Evolutionary conservation across 495 filamentous ascomycete species (phyloP).

Genomic region (Acidiella bohemica): DNA sequence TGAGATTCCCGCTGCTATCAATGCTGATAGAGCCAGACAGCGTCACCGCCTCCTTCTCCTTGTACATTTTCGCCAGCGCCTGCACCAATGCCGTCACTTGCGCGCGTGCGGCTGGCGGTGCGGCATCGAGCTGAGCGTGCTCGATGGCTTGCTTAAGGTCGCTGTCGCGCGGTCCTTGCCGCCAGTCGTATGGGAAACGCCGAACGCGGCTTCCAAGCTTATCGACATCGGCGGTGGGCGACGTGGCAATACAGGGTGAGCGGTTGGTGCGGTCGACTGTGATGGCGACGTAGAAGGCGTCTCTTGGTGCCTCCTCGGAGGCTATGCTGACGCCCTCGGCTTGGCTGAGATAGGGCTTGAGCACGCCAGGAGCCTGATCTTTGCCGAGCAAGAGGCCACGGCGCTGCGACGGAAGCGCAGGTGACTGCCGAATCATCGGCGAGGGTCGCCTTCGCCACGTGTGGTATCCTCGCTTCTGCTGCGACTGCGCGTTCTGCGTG

Average conservation of each 20-base stretch:
- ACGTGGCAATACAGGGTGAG: constrained; percentile 55
- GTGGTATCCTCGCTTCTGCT: constrained; percentile 23
- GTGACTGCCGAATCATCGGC: background rate
- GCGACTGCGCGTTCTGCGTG: constrained; percentile 2
- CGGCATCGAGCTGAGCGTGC: constrained; percentile 39
- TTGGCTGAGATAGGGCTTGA: constrained; percentile 34
- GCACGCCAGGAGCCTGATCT: constrained; percentile 44
- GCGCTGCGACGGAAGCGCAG: constrained; percentile 26
- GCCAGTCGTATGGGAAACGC: constrained; percentile 52
- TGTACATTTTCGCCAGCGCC: constrained; percentile 47
- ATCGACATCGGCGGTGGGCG: constrained; percentile 34
- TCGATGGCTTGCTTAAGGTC: constrained; percentile 33
- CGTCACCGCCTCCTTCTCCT: constrained; percentile 50
- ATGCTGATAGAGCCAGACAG: constrained; percentile 16
- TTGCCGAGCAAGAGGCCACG: constrained; percentile 48
- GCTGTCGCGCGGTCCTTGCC: constrained; percentile 23
- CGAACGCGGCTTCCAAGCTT: constrained; percentile 28
- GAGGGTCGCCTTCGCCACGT: constrained; percentile 13
- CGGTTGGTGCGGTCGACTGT: constrained; percentile 50
- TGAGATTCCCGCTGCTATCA: constrained; percentile 1
- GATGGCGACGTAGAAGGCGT: constrained; percentile 43
- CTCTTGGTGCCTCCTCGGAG: constrained; percentile 22
- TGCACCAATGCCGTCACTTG: constrained; percentile 36
- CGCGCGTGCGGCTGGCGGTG: constrained; percentile 25
- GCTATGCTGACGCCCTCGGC: constrained; percentile 3